Evolutionary conservation across 306 rosid genomes (phyloP), one percentile per base, ranked within the genome.

Genomic region (Acacia acuminata): DNA sequence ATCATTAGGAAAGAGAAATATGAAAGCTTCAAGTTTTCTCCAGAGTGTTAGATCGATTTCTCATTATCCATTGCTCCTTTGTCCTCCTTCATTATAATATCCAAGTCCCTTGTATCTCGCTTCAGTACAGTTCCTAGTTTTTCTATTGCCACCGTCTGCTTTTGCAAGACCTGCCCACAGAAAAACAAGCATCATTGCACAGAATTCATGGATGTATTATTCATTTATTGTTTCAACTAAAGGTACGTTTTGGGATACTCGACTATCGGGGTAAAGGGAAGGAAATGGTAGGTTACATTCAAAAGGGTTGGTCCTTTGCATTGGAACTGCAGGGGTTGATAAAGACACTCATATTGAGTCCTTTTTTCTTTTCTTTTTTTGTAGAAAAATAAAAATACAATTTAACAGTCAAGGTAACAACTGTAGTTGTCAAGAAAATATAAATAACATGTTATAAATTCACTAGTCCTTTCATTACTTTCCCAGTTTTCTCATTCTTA

Each of bases 141-240:
- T 36, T 94, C 97, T 77, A 96, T 87, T 72, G 98, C 99, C 76
- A 92, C 99, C 3, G 94, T 96, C 85, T 96, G 99, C 87, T 96
- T 94, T 73, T 94, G 98, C 70, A 96, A 88, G 66, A 96, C 97
- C 99, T 96, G 89, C 25, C 71, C 81, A 10, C 83, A 86, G 73
- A 68, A 68, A 81, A 72, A 65, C 8, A 56, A 36, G 58, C n/a
- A 48, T 48, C 30, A 47, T 51, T 71, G 45, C 72, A 48, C 5
- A 8, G 12, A 55, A 51, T 32, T 56, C 17, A 36, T 51, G 58
- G 58, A 51, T 51, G 20, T 16, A 51, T 51, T 51, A 51, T 51
- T 17, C 58, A 51, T 16, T 6, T 51, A 7, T 44, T 44, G 11
- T 44, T n/a, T n/a, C n/a, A n/a, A n/a, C n/a, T n/a, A n/a, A n/a